Base-by-base conservation (phyloP, 495 filamentous ascomycete genomes). In the Aspergillus steynii region DNA sequence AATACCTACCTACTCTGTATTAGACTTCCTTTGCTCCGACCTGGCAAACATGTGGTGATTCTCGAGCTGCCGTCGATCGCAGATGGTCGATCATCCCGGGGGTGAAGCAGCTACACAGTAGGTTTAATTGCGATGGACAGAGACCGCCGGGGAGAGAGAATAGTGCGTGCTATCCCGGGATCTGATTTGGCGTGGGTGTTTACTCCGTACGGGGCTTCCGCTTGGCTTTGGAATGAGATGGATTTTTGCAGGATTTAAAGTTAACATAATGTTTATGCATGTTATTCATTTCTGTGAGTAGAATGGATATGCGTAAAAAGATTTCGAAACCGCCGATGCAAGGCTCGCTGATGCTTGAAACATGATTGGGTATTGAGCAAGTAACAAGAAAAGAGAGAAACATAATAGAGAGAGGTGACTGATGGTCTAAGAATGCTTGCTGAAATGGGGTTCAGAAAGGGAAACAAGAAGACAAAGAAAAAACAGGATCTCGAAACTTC, bases 91-190 rank as follows among this genome's bases (percentile, higher is more conserved):
- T 55, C 53, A 55, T 47, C 53, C 20, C n/a, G 27, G 53, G 53
- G 34, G 34, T 37, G 15, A 32, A 14, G 37, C 37, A 42, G 37
- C 37, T 42, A 42, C 37, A 12, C 37, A 12, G 37, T 34, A 29
- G 28, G 29, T 55, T 55, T 45, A 45, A 55, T 55, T 55, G 25
- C 15, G 53, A 55, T 55, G 26, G 53, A 28, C 37, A 47, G 15
- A 12, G 53, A 12, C 5, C 9, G 12, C 1, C 37, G 37, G 12
- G 37, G 31, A 9, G 9, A 14, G 37, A 12, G 4, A 42, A 42
- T 15, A 14, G 37, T 42, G 37, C 9, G 37, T 15, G 0, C 9
- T 8, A 10, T 42, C 1, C 9, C 1, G 37, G 20, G 12, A 15
- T 2, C 37, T 42, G 37, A 42, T 42, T 42, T 42, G 37, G 37